Conservation (phyloP, 2,329 filamentous ascomycete species). For the Ophiostoma perfectum region DNA sequence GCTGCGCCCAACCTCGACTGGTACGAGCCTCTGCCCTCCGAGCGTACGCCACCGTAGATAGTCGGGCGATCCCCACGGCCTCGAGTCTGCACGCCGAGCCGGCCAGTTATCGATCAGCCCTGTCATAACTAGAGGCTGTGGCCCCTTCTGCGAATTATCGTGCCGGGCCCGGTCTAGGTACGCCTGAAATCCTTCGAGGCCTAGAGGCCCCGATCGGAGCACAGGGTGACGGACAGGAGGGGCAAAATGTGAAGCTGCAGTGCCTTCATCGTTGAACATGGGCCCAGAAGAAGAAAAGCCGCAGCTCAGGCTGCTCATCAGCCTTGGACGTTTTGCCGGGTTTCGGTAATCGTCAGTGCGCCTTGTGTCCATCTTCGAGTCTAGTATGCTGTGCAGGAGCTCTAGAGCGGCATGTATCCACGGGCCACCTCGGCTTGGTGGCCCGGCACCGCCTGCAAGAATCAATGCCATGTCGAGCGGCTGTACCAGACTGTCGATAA, state of each 20-base stretch:
- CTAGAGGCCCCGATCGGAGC: slow-evolving; percentile 40
- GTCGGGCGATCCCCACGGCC: slow-evolving; percentile 64
- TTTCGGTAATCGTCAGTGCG: neutral
- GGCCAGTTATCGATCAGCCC: slow-evolving; percentile 68
- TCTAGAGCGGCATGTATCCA: slow-evolving; percentile 51
- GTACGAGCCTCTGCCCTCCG: slow-evolving; percentile 71
- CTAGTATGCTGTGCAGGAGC: slow-evolving; percentile 36
- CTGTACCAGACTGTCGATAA: slow-evolving; percentile 54
- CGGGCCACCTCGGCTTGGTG: slow-evolving; percentile 40
- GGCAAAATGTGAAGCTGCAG: slow-evolving; percentile 31
- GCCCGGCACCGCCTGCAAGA: slow-evolving; percentile 59
- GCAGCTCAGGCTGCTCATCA: neutral
- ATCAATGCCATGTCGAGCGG: slow-evolving; percentile 72
- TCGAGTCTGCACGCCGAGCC: slow-evolving; percentile 48
- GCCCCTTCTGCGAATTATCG: slow-evolving; percentile 31
- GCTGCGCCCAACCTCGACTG: slow-evolving; percentile 77
- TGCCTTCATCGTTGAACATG: slow-evolving; percentile 10
- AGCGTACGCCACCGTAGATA: slow-evolving; percentile 75
- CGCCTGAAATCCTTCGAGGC: slow-evolving; percentile 55
- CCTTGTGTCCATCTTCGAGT: neutral
- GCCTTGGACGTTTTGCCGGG: neutral
- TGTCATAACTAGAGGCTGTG: slow-evolving; percentile 64
- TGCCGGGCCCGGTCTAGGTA: slow-evolving; percentile 45
- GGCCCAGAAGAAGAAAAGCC: slow-evolving; percentile 14
- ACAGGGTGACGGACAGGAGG: slow-evolving; percentile 42